Conservation (phyloP, 257 asterid species). For the Scutellaria galericulata region DNA sequence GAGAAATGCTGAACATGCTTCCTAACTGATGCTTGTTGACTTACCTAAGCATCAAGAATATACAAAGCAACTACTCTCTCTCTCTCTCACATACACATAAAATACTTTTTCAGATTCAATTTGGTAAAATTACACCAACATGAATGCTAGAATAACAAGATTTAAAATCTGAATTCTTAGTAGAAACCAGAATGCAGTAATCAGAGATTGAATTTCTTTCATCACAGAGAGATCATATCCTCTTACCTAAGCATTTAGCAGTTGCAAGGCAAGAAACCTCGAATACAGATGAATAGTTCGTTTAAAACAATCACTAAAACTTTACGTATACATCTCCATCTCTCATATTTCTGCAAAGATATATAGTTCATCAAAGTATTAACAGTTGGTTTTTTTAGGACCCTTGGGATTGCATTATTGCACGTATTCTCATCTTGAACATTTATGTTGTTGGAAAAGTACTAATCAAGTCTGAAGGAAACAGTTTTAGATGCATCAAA, state of each 20-base stretch:
- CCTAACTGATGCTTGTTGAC: conserved; percentile 43
- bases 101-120: no score
- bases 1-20: conserved; percentile 63
- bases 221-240: not conserved
- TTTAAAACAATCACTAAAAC: conserved; percentile 20
- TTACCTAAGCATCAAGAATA: conserved; percentile 32
- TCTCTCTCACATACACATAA: no score
- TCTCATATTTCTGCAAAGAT: not conserved
- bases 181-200: not conserved
- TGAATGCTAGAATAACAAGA: no score
- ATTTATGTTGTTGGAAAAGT: conserved; percentile 3
- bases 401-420: not conserved
- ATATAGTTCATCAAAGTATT: not conserved
- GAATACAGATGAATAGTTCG: conserved; percentile 31
- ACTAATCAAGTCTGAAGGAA: not conserved
- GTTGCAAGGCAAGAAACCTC: conserved; percentile 44
- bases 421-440: conserved; percentile 22
- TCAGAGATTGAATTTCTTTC: not conserved
- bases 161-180: not conserved
- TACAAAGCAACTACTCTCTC: not conserved
- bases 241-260: conserved; percentile 5
- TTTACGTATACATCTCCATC: conserved; percentile 25
- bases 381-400: conserved; percentile 33
- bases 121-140: no score
- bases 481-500: conserved; percentile 45